A percentile compares a stretch with the other conserved stretches of the same genome.
These are phyloP conservation scores for Salix purpurea DNA, from an alignment of 345 rosid genomes.

Conservation along the genomic window DNA sequence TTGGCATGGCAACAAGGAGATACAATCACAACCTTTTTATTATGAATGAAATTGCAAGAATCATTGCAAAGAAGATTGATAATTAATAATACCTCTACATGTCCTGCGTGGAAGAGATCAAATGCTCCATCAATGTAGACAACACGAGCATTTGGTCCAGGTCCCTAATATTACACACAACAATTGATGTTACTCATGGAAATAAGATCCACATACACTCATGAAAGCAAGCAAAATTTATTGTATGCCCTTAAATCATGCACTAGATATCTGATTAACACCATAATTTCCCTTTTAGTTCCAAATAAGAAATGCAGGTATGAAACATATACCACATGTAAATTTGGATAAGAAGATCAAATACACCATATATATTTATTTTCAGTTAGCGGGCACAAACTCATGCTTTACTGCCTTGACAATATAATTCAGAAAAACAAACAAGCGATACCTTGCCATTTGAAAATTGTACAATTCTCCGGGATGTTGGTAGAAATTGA, in stretches of 20 bases:
- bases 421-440: neutral
- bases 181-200: neutral
- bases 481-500: constrained; percentile 92
- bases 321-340: neutral
- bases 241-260: neutral
- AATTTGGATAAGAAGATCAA: neutral
- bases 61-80: constrained; percentile 1
- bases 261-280: neutral
- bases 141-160: constrained; percentile 76
- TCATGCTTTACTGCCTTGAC: neutral
- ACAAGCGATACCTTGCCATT: constrained; percentile 66
- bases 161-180: constrained; percentile 48
- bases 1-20: neutral
- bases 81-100: constrained; percentile 67
- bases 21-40: neutral
- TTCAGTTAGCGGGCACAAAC: neutral
- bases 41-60: neutral
- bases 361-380: neutral
- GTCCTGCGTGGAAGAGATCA: constrained; percentile 99
- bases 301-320: neutral
- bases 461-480: constrained; percentile 91
- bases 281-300: neutral
- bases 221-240: neutral
- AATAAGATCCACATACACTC: neutral
- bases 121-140: constrained; percentile 94